phyloP scores from a whole-genome alignment of 306 rosid genomes.

The Prunus armeniaca region DNA sequence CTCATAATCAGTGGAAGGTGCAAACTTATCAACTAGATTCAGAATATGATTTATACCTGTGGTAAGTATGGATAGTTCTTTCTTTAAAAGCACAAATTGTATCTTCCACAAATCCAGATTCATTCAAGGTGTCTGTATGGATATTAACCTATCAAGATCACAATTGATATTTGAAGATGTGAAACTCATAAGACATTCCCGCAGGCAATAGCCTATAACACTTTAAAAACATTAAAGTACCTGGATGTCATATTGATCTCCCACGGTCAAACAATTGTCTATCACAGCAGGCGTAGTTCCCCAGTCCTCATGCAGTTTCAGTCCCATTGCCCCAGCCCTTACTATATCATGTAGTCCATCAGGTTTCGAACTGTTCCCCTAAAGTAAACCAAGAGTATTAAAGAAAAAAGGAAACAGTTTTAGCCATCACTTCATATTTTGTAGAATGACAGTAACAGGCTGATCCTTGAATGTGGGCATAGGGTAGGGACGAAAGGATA shows the following conservation, averaged over 20 bases:
- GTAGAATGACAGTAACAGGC: neutral
- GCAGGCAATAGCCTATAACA: neutral
- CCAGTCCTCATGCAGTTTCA: constrained; percentile 98
- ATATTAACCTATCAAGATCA: constrained; percentile 69
- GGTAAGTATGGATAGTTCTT: constrained; percentile 93
- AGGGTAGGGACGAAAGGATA: constrained; percentile 24
- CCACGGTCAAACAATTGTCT: constrained; percentile 70
- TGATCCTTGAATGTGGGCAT: neutral
- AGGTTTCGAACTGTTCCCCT: constrained; percentile 83
- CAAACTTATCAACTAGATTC: neutral
- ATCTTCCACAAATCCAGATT: constrained; percentile 90
- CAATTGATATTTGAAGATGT: neutral
- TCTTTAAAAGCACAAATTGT: constrained; percentile 82
- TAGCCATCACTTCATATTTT: constrained; percentile 4
- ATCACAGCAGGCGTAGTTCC: constrained; percentile 92
- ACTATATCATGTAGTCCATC: constrained; percentile 66
- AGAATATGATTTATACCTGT: constrained; percentile 50
- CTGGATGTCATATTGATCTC: constrained; percentile 79
- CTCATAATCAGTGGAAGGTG: neutral
- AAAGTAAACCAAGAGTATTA: constrained; percentile 22
- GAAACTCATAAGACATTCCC: neutral
- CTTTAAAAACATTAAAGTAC: constrained; percentile 20
- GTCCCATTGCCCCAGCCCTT: constrained; percentile 94
- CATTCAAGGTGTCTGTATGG: constrained; percentile 94
- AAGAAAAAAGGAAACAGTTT: neutral